These are phyloP conservation scores for Puccinia horiana DNA, from an alignment of 1,284 basidiomycete species.

Conservation along the genomic window DNA sequence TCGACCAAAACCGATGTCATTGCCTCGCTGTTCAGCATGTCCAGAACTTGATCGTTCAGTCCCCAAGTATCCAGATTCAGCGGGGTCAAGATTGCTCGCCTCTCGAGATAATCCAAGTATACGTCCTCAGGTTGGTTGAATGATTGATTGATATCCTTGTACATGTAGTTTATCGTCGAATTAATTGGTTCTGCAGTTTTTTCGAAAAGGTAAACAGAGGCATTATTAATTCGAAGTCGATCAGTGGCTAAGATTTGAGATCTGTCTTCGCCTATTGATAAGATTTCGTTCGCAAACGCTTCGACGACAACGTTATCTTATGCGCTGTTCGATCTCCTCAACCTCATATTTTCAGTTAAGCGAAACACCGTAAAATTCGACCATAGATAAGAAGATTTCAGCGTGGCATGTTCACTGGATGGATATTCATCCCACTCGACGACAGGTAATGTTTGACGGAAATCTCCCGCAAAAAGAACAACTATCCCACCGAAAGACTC, in stretches of 20 bases:
- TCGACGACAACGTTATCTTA: no score
- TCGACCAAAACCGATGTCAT: neutral
- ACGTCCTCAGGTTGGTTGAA: neutral
- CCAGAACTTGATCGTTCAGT: neutral
- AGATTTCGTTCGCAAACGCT: no score
- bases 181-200: no score
- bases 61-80: neutral
- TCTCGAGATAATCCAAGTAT: neutral
- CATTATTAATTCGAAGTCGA: neutral
- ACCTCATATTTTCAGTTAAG: no score
- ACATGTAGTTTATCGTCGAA: no score
- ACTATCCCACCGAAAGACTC: neutral
- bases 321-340: no score
- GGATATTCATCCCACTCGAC: neutral
- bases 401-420: no score
- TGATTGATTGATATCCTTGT: neutral
- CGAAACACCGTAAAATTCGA: no score
- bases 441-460: slow-evolving; percentile 10
- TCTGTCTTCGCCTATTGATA: no score
- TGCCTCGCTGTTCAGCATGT: neutral
- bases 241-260: no score
- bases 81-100: no score
- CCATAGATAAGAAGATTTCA: slow-evolving; percentile 3
- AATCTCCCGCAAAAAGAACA: slow-evolving; percentile 5
- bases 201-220: no score